Percentiles rank a stretch among this genome's conserved stretches.
Evolutionary conservation across 164 flowering plant genomes (phyloP).

Genomic region (Dillenia turbinata): DNA sequence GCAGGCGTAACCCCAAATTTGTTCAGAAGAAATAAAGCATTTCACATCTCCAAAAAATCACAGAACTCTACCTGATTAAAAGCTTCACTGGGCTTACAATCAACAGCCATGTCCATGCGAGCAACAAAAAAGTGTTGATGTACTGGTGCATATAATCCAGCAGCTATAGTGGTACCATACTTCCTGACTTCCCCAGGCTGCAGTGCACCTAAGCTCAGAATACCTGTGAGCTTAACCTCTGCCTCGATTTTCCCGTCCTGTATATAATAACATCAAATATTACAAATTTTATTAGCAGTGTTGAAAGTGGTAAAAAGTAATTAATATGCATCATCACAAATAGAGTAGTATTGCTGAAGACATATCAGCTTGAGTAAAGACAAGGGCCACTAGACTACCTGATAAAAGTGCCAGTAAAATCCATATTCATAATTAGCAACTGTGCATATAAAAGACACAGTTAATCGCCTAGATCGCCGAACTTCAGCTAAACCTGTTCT

Average conservation of each 20-base stretch:
- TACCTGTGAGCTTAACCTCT: conserved; percentile 86
- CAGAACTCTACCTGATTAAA: conserved; percentile 59
- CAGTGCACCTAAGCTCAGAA: conserved; percentile 85
- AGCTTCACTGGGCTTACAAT: conserved; percentile 82
- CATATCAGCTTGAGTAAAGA: too few relatives aligned
- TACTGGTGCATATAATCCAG: conserved; percentile 90
- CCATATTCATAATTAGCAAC: conserved; percentile 95
- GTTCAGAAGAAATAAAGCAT: too few relatives aligned
- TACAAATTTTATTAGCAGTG: background rate
- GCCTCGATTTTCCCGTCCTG: conserved; percentile 96
- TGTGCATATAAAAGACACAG: conserved; percentile 79
- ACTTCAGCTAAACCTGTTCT: conserved; percentile 86
- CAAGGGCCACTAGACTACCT: conserved; percentile 38
- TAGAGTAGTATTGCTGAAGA: too few relatives aligned
- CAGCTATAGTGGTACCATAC: conserved; percentile 90
- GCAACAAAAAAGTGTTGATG: conserved; percentile 94
- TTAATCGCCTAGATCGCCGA: conserved; percentile 72
- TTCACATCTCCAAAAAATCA: too few relatives aligned
- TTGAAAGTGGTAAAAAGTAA: too few relatives aligned
- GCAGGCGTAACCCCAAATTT: too few relatives aligned
- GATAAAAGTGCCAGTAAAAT: conserved; percentile 89
- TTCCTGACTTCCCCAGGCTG: conserved; percentile 78
- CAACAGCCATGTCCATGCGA: conserved; percentile 92
- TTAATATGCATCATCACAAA: too few relatives aligned
- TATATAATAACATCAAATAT: conserved; percentile 4